Base-by-base conservation (phyloP, 768 basidiomycete genomes). In the Boletus edulis region DNA sequence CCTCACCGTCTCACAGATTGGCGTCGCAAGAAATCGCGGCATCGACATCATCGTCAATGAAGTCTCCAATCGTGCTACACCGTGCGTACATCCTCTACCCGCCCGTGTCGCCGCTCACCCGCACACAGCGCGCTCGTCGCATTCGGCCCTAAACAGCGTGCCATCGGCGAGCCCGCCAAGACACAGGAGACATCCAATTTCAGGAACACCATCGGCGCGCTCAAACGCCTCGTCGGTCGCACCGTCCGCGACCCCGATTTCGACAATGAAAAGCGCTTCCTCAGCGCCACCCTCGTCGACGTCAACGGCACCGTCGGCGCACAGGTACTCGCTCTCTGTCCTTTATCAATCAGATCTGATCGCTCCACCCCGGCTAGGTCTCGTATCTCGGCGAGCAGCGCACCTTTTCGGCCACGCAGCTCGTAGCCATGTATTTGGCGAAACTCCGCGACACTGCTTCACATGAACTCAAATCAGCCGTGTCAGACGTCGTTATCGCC, bases 11-110 rank as follows among this genome's bases (percentile, higher is more conserved):
- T 7, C 1, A 3, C 61, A 91, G 92, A 94, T 98, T 71, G 94
- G 94, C 77, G 94, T 96, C 60, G 94, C 94, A 18, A 83, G 94
- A 75, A 88, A 91, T 75, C 83, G 92, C 68, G 96, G 96, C 63
- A 96, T 99, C 78, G 96, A 99, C 81, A 94, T 99, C 74, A 96
- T 99, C 78, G 79, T 85, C 57, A 99, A 99, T 73, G 96, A 99
- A 72, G 94, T 95, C 57, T 98, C 95, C 15, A 98, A 98, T 80
- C 89, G 97, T 52, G 83, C 87, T 15, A 98, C 95, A 24, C 96
- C 96, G 94, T 98, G 58, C 67, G 93, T 82, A 9, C 18, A 18
- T 15, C 35, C 35, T 37, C 2, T 12, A 5, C 35, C 35, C 35
- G 13, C 35, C 35, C 35, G 35, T 17, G 35, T 37, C 35, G 15